Percentiles rank a stretch among this genome's conserved stretches.
These are phyloP conservation scores for Termitomyces sp. DNA, from an alignment of 768 basidiomycete genomes.

Conservation along the genomic window DNA sequence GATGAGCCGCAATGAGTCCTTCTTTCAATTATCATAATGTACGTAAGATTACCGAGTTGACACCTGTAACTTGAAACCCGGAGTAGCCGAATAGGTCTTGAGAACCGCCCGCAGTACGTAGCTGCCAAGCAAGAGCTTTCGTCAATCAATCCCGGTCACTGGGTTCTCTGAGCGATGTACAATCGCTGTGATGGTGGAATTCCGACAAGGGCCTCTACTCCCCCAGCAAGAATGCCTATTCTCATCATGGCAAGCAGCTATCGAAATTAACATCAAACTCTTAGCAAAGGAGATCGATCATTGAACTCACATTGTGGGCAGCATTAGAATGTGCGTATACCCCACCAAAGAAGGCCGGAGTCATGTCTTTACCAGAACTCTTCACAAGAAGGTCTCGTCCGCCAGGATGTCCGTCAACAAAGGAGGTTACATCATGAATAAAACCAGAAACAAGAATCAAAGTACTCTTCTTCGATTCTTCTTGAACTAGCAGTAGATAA, in stretches of 20 bases:
- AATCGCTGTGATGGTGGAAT: slow-evolving; percentile 43
- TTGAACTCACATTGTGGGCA: slow-evolving; percentile 60
- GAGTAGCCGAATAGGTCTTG: neutral
- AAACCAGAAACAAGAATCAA: slow-evolving; percentile 79
- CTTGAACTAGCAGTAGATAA: slow-evolving; percentile 43
- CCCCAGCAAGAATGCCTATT: slow-evolving; percentile 62
- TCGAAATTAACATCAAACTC: neutral
- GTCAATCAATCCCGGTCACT: neutral
- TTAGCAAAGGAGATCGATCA: neutral
- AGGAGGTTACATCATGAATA: slow-evolving; percentile 77
- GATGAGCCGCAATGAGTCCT: neutral
- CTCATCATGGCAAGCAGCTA: slow-evolving; percentile 62
- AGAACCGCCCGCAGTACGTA: neutral
- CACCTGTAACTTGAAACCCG: neutral
- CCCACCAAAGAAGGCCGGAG: slow-evolving; percentile 82
- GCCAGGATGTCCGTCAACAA: slow-evolving; percentile 77
- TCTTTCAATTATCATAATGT: neutral
- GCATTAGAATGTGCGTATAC: slow-evolving; percentile 80
- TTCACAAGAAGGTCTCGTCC: slow-evolving; percentile 53
- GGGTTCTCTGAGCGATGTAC: slow-evolving; percentile 27
- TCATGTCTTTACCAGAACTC: slow-evolving; percentile 77
- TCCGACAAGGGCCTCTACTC: slow-evolving; percentile 47
- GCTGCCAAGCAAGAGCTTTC: neutral
- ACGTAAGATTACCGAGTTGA: neutral
- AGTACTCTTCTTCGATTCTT: slow-evolving; percentile 57